Conservation (phyloP, 2,329 filamentous ascomycete species). For the Colletotrichum sp. region DNA sequence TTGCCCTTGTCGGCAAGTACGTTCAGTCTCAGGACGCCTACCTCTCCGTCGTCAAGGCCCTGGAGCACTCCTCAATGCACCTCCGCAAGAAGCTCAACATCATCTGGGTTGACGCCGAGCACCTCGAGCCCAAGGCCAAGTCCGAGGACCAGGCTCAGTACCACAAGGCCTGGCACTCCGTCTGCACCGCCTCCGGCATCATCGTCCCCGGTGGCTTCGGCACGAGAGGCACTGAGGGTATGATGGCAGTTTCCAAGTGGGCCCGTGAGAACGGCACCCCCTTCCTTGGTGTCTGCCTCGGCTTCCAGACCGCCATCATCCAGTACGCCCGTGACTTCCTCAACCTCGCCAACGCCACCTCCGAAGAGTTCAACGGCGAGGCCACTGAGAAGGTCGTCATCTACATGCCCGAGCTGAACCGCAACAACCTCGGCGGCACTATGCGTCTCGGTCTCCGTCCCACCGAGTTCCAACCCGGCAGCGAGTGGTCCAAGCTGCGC, state of each 20-base stretch:
- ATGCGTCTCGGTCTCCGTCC: constrained; percentile 83
- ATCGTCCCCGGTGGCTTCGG: constrained; percentile 83
- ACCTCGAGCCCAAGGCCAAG: constrained; percentile 74
- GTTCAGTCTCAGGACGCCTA: constrained; percentile 85
- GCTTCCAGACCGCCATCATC: constrained; percentile 92
- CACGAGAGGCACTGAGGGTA: constrained; percentile 81
- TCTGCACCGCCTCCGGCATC: constrained; percentile 72
- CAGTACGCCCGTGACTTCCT: constrained; percentile 83
- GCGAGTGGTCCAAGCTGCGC: constrained; percentile 80
- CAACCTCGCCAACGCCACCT: constrained; percentile 61
- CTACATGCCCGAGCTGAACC: constrained; percentile 89
- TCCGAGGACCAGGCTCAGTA: constrained; percentile 71
- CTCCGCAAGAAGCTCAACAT: constrained; percentile 81
- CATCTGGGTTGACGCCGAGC: constrained; percentile 82
- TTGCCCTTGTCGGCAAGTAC: constrained; percentile 94
- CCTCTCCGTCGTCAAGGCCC: constrained; percentile 80
- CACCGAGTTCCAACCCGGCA: constrained; percentile 76
- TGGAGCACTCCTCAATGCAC: constrained; percentile 91
- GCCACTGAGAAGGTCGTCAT: constrained; percentile 77
- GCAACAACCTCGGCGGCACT: constrained; percentile 79
- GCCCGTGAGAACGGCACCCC: constrained; percentile 81
- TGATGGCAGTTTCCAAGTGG: constrained; percentile 88
- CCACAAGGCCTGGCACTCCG: constrained; percentile 84
- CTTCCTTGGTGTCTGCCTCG: constrained; percentile 86
- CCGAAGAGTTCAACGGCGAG: constrained; percentile 59